Base-by-base conservation (phyloP, 1,139 yeast species). In the Sugiyamaella novakii region DNA sequence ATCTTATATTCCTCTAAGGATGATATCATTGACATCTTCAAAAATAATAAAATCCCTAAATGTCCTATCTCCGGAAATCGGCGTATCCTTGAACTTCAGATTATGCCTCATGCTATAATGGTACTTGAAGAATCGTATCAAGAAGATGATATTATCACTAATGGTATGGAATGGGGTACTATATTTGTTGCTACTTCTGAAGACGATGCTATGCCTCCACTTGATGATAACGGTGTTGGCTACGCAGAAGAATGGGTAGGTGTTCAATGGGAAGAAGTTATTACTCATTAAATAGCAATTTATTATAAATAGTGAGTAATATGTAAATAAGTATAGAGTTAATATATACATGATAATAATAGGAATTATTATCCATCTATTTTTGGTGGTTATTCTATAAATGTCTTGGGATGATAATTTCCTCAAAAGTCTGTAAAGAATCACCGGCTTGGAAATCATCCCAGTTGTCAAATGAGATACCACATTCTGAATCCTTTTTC, bases 101-200 rank as follows among this genome's bases (percentile, higher is more conserved):
- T 92, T 49, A 91, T 92, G 98, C 98, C 98, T 4, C 87, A 87
- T 65, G 80, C 91, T 47, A 91, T 92, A 47, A 74, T 87, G 55
- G 92, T 87, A 59, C 74, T 92, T 43, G 98, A 92, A 64, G 73
- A 72, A 19, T 66, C 72, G 36, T 69, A 69, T 43, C 97, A 91
- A 62, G 72, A 71, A 19, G 66, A 73, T 38, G 70, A 69, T 6
- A 70, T 72, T 41, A 74, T 83, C 21, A 66, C 76, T 8, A 81
- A 81, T 36, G 97, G 98, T 6, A 92, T 92, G 95, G 94, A 92
- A 54, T 92, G 98, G 98, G 98, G 98, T 1, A 87, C 98, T 0
- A 86, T 92, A 31, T 73, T 88, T 29, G 86, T 91, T 2, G 88
- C 85, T 37, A 87, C 97, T 0, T 94, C 89, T 59, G 69, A 70